phyloP scores from a whole-genome alignment of 257 asterid species.

The Salvia splendens region DNA sequence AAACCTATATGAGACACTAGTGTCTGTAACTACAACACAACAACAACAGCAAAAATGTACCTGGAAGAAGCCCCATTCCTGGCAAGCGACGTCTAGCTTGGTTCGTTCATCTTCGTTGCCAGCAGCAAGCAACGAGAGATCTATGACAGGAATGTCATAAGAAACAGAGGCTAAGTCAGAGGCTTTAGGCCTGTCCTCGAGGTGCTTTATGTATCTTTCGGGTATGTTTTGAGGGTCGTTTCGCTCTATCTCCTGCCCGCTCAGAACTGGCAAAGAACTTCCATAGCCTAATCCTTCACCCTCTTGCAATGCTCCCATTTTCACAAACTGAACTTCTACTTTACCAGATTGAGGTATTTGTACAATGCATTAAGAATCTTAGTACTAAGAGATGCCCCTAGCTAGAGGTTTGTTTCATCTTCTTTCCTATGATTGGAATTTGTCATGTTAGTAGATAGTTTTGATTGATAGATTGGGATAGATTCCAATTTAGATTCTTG shows the following conservation, averaged over 20 bases:
- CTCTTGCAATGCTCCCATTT: conserved; percentile 32
- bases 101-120: conserved; percentile 42
- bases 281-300: conserved; percentile 37
- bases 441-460: conserved; percentile 6
- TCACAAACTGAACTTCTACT: conserved; percentile 15
- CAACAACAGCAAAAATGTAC: conserved; percentile 13
- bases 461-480: not conserved
- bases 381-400: not conserved
- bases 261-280: conserved; percentile 47
- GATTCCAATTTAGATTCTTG: conserved; percentile 2
- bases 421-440: not conserved
- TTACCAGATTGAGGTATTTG: not conserved
- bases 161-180: conserved; percentile 26
- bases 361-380: conserved; percentile 14
- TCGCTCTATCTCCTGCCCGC: conserved; percentile 53
- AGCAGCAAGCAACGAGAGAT: conserved; percentile 38
- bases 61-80: conserved; percentile 57
- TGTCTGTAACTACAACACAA: not conserved
- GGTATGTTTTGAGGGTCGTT: conserved; percentile 38
- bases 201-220: conserved; percentile 35
- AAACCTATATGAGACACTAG: no score
- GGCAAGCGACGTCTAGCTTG: conserved; percentile 47
- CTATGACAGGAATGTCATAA: conserved; percentile 42
- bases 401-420: not conserved
- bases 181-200: conserved; percentile 39